Evolutionary conservation across 768 basidiomycete genomes (phyloP).

Genomic region (Naganishia antarctica): DNA sequence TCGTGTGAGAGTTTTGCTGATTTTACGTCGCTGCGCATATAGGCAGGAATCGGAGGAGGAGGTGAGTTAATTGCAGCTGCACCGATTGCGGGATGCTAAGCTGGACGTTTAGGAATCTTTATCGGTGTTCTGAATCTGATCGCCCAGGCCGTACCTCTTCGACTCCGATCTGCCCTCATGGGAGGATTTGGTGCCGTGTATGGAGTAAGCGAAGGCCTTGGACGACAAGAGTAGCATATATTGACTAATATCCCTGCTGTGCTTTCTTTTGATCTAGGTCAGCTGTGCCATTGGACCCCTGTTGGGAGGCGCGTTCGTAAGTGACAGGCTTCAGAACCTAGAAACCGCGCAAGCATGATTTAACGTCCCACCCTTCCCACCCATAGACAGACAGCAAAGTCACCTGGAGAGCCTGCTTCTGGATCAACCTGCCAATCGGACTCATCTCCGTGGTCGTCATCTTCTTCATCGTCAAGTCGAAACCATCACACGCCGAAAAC

Average conservation of each 20-base stretch:
- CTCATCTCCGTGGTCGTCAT: slow-evolving; percentile 38
- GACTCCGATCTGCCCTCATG: slow-evolving; percentile 39
- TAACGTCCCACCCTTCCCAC: background rate
- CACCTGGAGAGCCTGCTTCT: slow-evolving; percentile 54
- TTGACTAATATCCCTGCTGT: slow-evolving; percentile 12
- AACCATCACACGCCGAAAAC: slow-evolving; percentile 37
- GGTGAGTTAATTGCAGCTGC: slow-evolving; percentile 39
- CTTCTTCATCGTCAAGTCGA: slow-evolving; percentile 34
- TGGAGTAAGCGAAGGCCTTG: slow-evolving; percentile 43
- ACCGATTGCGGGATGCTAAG: slow-evolving; percentile 47
- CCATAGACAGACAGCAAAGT: slow-evolving; percentile 35
- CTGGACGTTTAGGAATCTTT: slow-evolving; percentile 45
- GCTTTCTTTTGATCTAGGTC: slow-evolving; percentile 41
- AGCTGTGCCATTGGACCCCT: slow-evolving; percentile 44
- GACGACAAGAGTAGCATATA: too few relatives aligned
- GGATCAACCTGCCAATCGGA: slow-evolving; percentile 50
- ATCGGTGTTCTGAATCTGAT: background rate
- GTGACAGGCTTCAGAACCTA: slow-evolving; percentile 35
- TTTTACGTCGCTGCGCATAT: background rate
- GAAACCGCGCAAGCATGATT: slow-evolving; percentile 29
- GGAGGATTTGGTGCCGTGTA: slow-evolving; percentile 48
- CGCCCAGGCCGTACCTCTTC: slow-evolving; percentile 33
- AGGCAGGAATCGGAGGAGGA: slow-evolving; percentile 24
- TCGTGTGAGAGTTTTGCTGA: slow-evolving; percentile 25
- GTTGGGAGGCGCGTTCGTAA: slow-evolving; percentile 52